These are phyloP conservation scores for Catharanthus roseus DNA, from an alignment of 257 asterid species.

Conservation along the genomic window DNA sequence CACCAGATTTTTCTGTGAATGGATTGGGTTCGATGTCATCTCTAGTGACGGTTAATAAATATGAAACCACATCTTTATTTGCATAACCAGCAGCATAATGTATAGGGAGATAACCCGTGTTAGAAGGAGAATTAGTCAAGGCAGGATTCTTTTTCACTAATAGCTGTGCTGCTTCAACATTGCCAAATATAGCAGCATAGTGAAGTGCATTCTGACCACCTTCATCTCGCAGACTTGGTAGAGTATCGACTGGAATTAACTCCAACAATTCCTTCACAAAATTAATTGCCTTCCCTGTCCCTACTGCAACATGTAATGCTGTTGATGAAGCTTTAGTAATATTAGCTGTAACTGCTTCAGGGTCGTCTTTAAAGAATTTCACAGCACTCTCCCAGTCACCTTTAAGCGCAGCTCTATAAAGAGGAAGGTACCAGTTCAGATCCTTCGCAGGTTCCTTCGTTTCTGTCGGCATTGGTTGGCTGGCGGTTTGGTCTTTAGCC, in stretches of 20 bases:
- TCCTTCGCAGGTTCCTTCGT: slow-evolving; percentile 29
- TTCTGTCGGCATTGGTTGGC: slow-evolving; percentile 7
- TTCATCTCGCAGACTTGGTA: slow-evolving; percentile 19
- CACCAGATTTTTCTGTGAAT: slow-evolving; percentile 29
- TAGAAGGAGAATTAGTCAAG: slow-evolving; percentile 17
- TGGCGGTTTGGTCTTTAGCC: slow-evolving; percentile 14
- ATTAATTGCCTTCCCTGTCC: slow-evolving; percentile 24
- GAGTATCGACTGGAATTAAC: slow-evolving; percentile 24
- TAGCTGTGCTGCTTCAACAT: slow-evolving; percentile 27
- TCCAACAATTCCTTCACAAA: slow-evolving; percentile 33
- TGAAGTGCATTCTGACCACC: slow-evolving; percentile 34
- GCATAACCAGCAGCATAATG: slow-evolving; percentile 38
- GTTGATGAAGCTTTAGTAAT: slow-evolving; percentile 30
- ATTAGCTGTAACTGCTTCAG: slow-evolving; percentile 33
- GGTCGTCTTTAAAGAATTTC: slow-evolving; percentile 30
- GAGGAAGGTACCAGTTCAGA: slow-evolving; percentile 34
- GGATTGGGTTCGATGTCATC: slow-evolving; percentile 28
- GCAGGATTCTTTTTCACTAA: slow-evolving; percentile 21
- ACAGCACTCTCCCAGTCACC: slow-evolving; percentile 38
- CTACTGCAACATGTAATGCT: slow-evolving; percentile 33
- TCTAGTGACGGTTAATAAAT: slow-evolving; percentile 32
- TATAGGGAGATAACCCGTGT: slow-evolving; percentile 18
- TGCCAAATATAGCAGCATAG: slow-evolving; percentile 33
- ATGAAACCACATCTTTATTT: slow-evolving; percentile 31
- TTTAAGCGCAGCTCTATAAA: slow-evolving; percentile 33